Evolutionary conservation across 495 filamentous ascomycete species (phyloP).

Genomic region (Neurospora tetraspora): DNA sequence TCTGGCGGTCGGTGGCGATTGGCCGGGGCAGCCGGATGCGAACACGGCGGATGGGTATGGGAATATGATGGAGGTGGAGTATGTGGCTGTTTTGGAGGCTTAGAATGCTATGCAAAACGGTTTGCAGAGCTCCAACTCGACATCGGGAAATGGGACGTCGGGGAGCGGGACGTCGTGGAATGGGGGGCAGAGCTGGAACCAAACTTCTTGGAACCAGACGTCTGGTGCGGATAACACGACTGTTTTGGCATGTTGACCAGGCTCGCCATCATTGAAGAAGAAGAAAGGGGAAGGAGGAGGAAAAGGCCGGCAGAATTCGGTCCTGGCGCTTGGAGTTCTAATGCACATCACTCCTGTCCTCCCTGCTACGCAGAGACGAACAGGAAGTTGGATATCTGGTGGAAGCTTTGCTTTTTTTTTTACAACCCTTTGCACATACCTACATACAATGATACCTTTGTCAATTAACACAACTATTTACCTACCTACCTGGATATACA

Average conservation of each 20-base stretch:
- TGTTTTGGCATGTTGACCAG: neutral
- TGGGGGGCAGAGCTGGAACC: neutral
- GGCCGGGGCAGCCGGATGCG: constrained; percentile 24
- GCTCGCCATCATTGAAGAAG: neutral
- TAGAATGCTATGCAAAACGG: neutral
- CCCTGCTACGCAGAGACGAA: neutral
- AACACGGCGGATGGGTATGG: constrained; percentile 32
- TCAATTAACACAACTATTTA: too few relatives aligned
- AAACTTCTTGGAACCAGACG: neutral
- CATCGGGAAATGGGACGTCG: neutral
- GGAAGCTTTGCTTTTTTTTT: too few relatives aligned
- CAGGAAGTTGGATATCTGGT: too few relatives aligned
- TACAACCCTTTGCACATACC: too few relatives aligned
- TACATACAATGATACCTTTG: too few relatives aligned
- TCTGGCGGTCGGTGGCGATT: constrained; percentile 40
- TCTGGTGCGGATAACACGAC: neutral
- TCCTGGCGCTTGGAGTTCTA: neutral
- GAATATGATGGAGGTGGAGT: constrained; percentile 42
- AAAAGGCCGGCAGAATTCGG: neutral
- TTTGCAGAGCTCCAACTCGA: neutral
- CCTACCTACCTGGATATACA: too few relatives aligned
- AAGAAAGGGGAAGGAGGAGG: neutral
- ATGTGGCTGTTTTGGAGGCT: constrained; percentile 28
- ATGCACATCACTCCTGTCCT: neutral
- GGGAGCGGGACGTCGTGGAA: neutral